Percentiles rank a stretch among this genome's conserved stretches.
phyloP scores from a whole-genome alignment of 345 rosid genomes.

The Arabidopsis thaliana region TAIR10.1 NC_003074.8:7605001-7605500 shows the following conservation, averaged over 20 bases:
- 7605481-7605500: slow-evolving; percentile 80
- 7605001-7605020: slow-evolving; percentile 5
- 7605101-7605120: slow-evolving; percentile 28
- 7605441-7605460: slow-evolving; percentile 76
- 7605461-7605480: slow-evolving; percentile 72
- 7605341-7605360: too few relatives aligned
- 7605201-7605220: neutral
- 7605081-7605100: slow-evolving; percentile 44
- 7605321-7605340: too few relatives aligned
- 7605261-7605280: neutral
- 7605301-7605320: neutral
- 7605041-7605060: slow-evolving; percentile 66
- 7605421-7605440: slow-evolving; percentile 23
- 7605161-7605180: slow-evolving; percentile 60
- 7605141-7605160: slow-evolving; percentile 53
- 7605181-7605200: neutral
- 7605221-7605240: neutral
- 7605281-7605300: neutral
- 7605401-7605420: neutral
- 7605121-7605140: slow-evolving; percentile 49
- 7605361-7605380: neutral
- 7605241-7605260: neutral
- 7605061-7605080: slow-evolving; percentile 58
- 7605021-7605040: neutral
- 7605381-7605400: neutral